These are phyloP conservation scores for Salix suchowensis DNA, from an alignment of 345 rosid genomes.

Conservation along the genomic window DNA sequence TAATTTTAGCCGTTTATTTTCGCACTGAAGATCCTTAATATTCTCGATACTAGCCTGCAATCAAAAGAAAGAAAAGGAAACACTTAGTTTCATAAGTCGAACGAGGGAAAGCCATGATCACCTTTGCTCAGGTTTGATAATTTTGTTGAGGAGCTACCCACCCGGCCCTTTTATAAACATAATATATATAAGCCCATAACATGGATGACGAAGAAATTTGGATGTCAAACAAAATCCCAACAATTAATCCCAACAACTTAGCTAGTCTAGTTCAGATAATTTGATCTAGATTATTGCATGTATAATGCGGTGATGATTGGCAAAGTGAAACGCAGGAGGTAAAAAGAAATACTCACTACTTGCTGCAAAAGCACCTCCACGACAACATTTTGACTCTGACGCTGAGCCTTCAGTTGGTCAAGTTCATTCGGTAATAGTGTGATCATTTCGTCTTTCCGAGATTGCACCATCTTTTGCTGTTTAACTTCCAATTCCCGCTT, in stretches of 20 bases:
- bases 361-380: neutral
- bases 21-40: neutral
- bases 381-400: neutral
- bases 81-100: too few relatives aligned
- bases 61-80: neutral
- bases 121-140: too few relatives aligned
- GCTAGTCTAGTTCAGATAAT: neutral
- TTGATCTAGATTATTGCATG: neutral
- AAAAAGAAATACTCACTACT: neutral
- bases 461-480: neutral
- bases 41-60: neutral
- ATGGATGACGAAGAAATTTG: neutral
- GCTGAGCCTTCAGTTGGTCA: neutral
- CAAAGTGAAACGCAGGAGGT: neutral
- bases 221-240: neutral
- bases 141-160: neutral
- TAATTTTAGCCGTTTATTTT: neutral
- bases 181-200: too few relatives aligned
- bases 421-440: neutral
- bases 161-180: too few relatives aligned
- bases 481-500: neutral
- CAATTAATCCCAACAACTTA: neutral
- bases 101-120: too few relatives aligned
- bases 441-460: neutral
- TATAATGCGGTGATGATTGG: neutral